Evolutionary conservation across 257 asterid genomes (phyloP).

Genomic region (Nicotiana paniculata): DNA sequence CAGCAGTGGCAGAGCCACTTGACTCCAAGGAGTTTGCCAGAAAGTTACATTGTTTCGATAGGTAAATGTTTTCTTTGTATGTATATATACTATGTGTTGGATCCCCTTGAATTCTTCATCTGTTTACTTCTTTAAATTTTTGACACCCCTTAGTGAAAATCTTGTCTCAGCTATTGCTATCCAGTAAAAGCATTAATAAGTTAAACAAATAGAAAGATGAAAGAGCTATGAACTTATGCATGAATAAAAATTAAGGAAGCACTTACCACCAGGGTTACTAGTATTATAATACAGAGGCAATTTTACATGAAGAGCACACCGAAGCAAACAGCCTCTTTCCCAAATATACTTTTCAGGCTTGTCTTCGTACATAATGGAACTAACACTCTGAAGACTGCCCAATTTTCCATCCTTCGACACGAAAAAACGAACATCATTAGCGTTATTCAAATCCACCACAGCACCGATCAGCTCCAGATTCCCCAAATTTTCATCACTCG

Average conservation of each 20-base stretch:
- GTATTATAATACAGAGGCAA: slow-evolving; percentile 63
- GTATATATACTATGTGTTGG: no score
- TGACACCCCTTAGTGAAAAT: no score
- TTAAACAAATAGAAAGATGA: not conserved
- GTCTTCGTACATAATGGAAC: slow-evolving; percentile 45
- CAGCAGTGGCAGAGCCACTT: not conserved
- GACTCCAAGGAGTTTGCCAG: no score
- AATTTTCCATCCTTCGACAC: slow-evolving; percentile 34
- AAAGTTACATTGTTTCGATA: no score
- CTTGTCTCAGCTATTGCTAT: no score
- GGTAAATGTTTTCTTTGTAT: no score
- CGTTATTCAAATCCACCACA: slow-evolving; percentile 40
- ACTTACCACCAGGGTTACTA: slow-evolving; percentile 48
- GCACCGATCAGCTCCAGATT: slow-evolving; percentile 49
- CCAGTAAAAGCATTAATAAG: not conserved
- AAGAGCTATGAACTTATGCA: no score
- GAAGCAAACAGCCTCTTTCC: slow-evolving; percentile 62
- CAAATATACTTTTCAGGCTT: slow-evolving; percentile 69
- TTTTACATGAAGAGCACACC: slow-evolving; percentile 61
- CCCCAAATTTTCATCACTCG: slow-evolving; percentile 15
- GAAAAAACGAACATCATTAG: slow-evolving; percentile 49
- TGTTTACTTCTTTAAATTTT: no score
- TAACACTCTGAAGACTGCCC: slow-evolving; percentile 32
- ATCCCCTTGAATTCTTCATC: no score
- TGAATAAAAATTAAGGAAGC: not conserved